A percentile compares a stretch with the other conserved stretches of the same genome.
These are phyloP conservation scores for Ceratobasidium theobromae DNA, from an alignment of 1,284 basidiomycete genomes.

Conservation along the genomic window DNA sequence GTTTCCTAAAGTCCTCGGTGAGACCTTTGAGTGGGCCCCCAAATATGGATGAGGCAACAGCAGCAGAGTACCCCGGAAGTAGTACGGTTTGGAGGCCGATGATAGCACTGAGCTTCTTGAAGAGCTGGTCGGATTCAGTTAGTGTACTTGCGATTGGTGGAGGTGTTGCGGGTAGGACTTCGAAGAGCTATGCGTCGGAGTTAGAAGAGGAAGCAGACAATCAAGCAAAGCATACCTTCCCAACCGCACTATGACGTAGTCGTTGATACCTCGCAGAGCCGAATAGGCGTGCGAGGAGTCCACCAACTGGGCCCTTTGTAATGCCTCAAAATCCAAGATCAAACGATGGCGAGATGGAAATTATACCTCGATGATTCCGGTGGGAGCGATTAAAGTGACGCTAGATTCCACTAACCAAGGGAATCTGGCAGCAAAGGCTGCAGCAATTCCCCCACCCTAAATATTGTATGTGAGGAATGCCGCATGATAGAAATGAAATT, in stretches of 20 bases:
- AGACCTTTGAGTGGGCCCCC: constrained; percentile 68
- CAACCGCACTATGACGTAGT: constrained; percentile 10
- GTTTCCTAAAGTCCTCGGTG: constrained; percentile 52
- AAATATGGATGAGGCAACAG: constrained; percentile 69
- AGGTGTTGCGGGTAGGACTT: background rate
- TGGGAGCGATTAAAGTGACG: constrained; percentile 63
- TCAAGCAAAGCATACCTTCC: background rate
- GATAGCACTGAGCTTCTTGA: constrained; percentile 45
- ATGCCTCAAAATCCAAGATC: background rate
- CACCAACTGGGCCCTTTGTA: background rate
- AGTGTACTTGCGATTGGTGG: background rate
- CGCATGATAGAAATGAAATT: background rate
- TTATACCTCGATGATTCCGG: constrained; percentile 63
- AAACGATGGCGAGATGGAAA: constrained; percentile 16
- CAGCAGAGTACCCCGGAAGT: constrained; percentile 68
- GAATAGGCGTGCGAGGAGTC: background rate
- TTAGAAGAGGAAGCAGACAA: background rate
- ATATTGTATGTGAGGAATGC: background rate
- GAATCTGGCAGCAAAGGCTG: constrained; percentile 67
- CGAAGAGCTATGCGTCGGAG: background rate
- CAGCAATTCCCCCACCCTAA: constrained; percentile 72
- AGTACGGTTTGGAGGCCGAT: constrained; percentile 71
- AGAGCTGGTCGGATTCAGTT: background rate
- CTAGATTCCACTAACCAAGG: constrained; percentile 65
- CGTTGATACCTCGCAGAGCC: constrained; percentile 14